Evolutionary conservation across 495 filamentous ascomycete species (phyloP).

Genomic region (Xylaria intraflava): DNA sequence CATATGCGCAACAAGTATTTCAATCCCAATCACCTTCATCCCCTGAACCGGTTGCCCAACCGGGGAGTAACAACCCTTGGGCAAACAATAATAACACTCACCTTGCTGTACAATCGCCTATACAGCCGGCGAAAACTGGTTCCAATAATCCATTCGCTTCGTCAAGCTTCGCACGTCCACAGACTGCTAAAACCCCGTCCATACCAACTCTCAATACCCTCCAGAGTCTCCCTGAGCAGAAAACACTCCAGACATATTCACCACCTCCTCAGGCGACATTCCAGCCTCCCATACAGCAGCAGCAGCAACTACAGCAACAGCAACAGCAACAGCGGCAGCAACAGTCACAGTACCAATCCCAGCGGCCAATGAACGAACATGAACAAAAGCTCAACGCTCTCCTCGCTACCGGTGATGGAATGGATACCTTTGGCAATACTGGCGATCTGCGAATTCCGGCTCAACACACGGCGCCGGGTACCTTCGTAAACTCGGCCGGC

Average conservation of each 20-base stretch:
- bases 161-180: slow-evolving; percentile 33
- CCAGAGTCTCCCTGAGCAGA: slow-evolving; percentile 64
- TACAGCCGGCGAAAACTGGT: slow-evolving; percentile 68
- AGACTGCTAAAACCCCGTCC: slow-evolving; percentile 45
- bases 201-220: slow-evolving; percentile 49
- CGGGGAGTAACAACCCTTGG: slow-evolving; percentile 87
- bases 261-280: slow-evolving; percentile 32
- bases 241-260: slow-evolving; percentile 49
- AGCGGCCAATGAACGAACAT: slow-evolving; percentile 61
- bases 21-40: slow-evolving; percentile 43
- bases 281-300: slow-evolving; percentile 25
- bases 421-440: slow-evolving; percentile 95
- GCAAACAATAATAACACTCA: slow-evolving; percentile 43
- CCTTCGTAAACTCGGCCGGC: slow-evolving; percentile 92
- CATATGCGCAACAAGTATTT: slow-evolving; percentile 39
- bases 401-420: slow-evolving; percentile 76
- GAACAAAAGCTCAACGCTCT: slow-evolving; percentile 87
- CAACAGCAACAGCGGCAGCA: no score
- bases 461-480: slow-evolving; percentile 94
- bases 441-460: slow-evolving; percentile 91
- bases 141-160: slow-evolving; percentile 95
- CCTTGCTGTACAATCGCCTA: slow-evolving; percentile 31
- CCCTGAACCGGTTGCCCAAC: slow-evolving; percentile 55
- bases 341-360: slow-evolving; percentile 35
- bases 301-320: no score